These are phyloP conservation scores for Schizothecium vesticola DNA, from an alignment of 495 filamentous ascomycete species.

Conservation along the genomic window DNA sequence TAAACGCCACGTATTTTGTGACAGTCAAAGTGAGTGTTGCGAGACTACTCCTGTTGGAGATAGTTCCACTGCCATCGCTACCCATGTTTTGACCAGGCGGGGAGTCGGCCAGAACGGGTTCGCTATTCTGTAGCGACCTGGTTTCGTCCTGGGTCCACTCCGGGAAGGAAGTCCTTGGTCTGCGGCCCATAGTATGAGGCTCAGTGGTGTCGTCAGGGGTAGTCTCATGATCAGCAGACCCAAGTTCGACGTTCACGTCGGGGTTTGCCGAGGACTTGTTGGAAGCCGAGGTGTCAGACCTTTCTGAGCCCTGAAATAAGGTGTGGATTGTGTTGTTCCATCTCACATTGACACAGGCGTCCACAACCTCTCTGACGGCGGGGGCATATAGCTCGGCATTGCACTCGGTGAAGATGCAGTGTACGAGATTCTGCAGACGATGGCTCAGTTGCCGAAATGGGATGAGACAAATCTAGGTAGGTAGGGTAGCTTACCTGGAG, in stretches of 20 bases:
- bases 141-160: background rate
- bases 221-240: background rate
- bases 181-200: background rate
- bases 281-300: background rate
- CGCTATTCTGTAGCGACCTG: background rate
- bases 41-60: background rate
- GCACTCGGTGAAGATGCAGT: conserved; percentile 23
- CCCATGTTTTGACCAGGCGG: background rate
- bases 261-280: background rate
- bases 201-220: no score
- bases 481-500: conserved; percentile 13
- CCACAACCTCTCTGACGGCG: conserved; percentile 15
- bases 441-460: background rate
- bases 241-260: background rate
- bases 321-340: no score
- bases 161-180: background rate
- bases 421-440: conserved; percentile 15
- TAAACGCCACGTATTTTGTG: background rate
- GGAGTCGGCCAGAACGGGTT: background rate
- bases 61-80: background rate
- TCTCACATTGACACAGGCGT: conserved; percentile 33
- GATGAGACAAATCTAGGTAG: background rate
- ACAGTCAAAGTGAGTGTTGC: background rate
- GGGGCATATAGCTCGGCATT: conserved; percentile 20
- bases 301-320: no score